Conservation (phyloP, 352 stramenopile genomes). For the Hyaloperonospora arabidopsidis region DNA sequence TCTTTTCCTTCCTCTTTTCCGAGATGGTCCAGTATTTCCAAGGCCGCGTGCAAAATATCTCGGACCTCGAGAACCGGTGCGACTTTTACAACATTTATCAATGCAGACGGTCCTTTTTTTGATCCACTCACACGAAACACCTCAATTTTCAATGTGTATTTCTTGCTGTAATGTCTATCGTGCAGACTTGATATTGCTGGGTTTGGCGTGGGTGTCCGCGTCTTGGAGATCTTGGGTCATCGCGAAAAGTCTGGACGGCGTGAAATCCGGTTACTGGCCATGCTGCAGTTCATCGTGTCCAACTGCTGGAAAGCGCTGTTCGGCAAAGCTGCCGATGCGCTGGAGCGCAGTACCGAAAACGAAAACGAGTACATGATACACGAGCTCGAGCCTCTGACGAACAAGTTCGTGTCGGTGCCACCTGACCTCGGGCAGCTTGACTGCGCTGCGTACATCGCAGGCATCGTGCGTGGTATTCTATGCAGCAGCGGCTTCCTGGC, state of each 20-base stretch:
- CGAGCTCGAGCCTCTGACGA: conserved; percentile 89
- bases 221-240: conserved; percentile 90
- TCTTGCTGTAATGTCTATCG: background rate
- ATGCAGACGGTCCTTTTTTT: too few relatives aligned
- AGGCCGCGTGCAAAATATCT: conserved; percentile 91
- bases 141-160: background rate
- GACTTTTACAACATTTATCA: background rate
- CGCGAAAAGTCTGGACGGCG: conserved; percentile 71
- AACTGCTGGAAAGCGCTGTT: conserved; percentile 95
- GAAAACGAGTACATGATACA: conserved; percentile 99
- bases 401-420: conserved; percentile 95
- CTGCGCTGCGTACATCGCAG: conserved; percentile 93
- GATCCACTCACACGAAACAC: too few relatives aligned
- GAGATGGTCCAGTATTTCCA: conserved; percentile 99
- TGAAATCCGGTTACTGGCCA: conserved; percentile 79
- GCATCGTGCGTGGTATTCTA: conserved; percentile 88
- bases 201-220: conserved; percentile 92
- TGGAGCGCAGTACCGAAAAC: conserved; percentile 95
- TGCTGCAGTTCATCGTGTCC: conserved; percentile 91
- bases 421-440: conserved; percentile 93
- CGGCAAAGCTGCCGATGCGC: conserved; percentile 92
- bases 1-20: conserved; percentile 96
- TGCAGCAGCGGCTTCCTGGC: conserved; percentile 78
- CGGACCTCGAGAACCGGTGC: conserved; percentile 89
- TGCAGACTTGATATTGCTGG: conserved; percentile 88